Conservation (phyloP, 129 eudicot genomes). For the Logfia minima region DNA sequence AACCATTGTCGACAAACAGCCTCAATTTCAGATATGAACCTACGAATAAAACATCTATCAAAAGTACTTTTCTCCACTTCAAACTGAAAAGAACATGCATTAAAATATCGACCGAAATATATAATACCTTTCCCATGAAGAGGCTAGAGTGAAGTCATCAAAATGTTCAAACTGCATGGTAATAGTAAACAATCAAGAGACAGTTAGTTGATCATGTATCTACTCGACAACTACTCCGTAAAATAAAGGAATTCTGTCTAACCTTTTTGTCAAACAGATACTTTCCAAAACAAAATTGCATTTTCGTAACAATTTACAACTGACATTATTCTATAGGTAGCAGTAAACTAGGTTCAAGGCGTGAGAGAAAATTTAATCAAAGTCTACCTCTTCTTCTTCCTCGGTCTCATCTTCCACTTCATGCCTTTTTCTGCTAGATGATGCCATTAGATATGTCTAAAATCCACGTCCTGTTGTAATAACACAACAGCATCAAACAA, state of each 20-base stretch:
- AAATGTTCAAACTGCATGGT: constrained; percentile 71
- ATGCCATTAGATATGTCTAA: constrained; percentile 39
- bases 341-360: constrained; percentile 8
- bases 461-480: constrained; percentile 17
- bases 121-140: constrained; percentile 92
- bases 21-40: constrained; percentile 97
- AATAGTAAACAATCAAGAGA: constrained; percentile 24
- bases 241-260: not conserved
- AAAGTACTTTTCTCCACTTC: not conserved
- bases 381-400: constrained; percentile 36
- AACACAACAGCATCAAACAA: constrained; percentile 10
- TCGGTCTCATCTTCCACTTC: constrained; percentile 32
- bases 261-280: constrained; percentile 15
- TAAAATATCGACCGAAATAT: not conserved
- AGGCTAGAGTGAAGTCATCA: constrained; percentile 93
- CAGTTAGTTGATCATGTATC: constrained; percentile 19
- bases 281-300: not conserved
- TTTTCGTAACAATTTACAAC: not conserved
- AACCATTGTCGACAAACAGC: constrained; percentile 92
- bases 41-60: constrained; percentile 23
- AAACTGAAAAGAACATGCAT: constrained; percentile 10
- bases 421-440: constrained; percentile 39
- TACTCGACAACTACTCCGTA: not conserved
- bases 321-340: constrained; percentile 15
- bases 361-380: not conserved